These are phyloP conservation scores for Phytophthora rubi DNA, from an alignment of 352 stramenopile species.

Conservation along the genomic window DNA sequence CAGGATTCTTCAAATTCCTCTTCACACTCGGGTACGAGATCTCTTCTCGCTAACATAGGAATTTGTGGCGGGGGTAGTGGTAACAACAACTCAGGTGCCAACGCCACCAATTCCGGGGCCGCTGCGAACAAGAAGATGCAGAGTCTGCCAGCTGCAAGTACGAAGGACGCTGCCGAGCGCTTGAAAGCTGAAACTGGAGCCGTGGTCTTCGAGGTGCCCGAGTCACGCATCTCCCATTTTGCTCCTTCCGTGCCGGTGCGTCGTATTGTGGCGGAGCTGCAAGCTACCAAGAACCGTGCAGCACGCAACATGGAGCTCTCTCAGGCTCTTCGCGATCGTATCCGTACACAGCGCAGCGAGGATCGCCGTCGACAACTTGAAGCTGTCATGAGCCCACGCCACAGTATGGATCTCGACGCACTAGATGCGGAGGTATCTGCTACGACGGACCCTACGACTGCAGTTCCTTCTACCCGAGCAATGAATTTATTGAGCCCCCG, in stretches of 20 bases:
- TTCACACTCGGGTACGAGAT: slow-evolving; percentile 22
- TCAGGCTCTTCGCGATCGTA: slow-evolving; percentile 67
- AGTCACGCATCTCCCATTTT: slow-evolving; percentile 65
- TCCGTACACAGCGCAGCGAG: slow-evolving; percentile 48
- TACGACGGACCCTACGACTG: background rate
- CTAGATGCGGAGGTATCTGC: slow-evolving; percentile 19
- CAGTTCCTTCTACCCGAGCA: slow-evolving; percentile 5
- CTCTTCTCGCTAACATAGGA: slow-evolving; percentile 9
- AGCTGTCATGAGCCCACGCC: slow-evolving; percentile 47
- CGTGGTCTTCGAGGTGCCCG: slow-evolving; percentile 51
- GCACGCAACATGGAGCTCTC: slow-evolving; percentile 70
- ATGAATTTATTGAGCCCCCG: slow-evolving; percentile 44
- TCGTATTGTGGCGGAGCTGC: slow-evolving; percentile 71
- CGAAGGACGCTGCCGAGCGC: slow-evolving; percentile 27
- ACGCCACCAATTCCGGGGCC: slow-evolving; percentile 1
- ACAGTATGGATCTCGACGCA: slow-evolving; percentile 29
- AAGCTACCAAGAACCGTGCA: slow-evolving; percentile 66
- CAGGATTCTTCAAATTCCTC: slow-evolving; percentile 17
- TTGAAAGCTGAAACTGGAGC: slow-evolving; percentile 10
- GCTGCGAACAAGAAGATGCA: slow-evolving; percentile 50
- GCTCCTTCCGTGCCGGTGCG: slow-evolving; percentile 63
- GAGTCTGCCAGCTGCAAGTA: slow-evolving; percentile 37
- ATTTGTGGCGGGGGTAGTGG: slow-evolving; percentile 23
- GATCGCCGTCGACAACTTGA: slow-evolving; percentile 50
- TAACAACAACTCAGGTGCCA: slow-evolving; percentile 12